Percentiles rank a stretch among this genome's conserved stretches.
Evolutionary conservation across 2,329 filamentous ascomycete genomes (phyloP).

Genomic region (Apiospora saccharicola): DNA sequence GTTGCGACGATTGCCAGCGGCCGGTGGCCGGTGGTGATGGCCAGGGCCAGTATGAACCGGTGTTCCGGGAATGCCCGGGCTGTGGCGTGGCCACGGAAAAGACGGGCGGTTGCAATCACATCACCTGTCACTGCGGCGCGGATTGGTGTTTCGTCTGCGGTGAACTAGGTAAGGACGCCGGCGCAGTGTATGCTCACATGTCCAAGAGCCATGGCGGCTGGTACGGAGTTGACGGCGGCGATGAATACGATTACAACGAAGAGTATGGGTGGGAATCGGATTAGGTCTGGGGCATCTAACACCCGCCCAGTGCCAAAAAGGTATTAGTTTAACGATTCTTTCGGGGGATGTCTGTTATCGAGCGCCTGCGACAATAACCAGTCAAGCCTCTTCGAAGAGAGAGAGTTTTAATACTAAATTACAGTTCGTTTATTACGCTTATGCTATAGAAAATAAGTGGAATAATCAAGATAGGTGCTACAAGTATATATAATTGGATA

Average conservation of each 20-base stretch:
- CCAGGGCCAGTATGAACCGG: neutral
- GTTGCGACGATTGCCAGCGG: conserved; percentile 49
- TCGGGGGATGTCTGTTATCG: no score
- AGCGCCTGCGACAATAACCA: no score
- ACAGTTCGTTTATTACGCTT: no score
- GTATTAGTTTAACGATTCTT: no score
- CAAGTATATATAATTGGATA: no score
- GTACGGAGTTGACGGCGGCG: neutral
- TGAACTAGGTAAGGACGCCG: conserved; percentile 31
- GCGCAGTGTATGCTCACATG: conserved; percentile 31
- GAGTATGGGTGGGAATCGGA: no score
- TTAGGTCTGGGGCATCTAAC: no score
- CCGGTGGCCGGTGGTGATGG: conserved; percentile 7
- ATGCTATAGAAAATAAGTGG: no score
- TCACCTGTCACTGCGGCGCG: conserved; percentile 44
- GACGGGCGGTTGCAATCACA: conserved; percentile 49
- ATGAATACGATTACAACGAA: neutral
- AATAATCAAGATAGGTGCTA: no score
- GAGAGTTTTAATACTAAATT: no score
- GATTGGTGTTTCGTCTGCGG: conserved; percentile 54
- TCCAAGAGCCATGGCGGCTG: neutral
- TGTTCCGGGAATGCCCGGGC: conserved; percentile 44
- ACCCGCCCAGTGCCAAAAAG: no score
- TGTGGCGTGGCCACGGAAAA: conserved; percentile 48
- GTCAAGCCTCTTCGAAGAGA: no score